Base-by-base conservation (phyloP, 1,139 yeast species). In the Magnusiomyces clavatus region DNA sequence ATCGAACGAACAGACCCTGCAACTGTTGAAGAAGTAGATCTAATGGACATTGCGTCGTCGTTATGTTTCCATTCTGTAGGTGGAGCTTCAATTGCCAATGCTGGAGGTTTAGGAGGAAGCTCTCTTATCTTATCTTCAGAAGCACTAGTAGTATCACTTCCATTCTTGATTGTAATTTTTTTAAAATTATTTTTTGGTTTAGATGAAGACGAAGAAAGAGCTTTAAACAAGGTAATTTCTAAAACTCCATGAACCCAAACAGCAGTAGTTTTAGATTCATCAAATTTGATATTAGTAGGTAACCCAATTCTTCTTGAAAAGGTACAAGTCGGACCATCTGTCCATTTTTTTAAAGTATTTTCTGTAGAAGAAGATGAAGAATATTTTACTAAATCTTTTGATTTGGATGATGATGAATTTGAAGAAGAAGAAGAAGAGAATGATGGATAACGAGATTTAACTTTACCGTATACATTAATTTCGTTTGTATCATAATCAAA, bases 401-500 rank as follows among this genome's bases (percentile, higher is more conserved):
- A 14, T 11, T n/a, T 14, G 8, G 31, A 24, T 16, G 8, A 3
- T 4, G 16, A 13, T 37, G 5, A 6, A 39, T 19, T 10, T 4
- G 19, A n/a, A 20, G 16, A 10, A 10, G 42, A 39, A 10, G 16
- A 10, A 10, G 42, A 10, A n/a, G 40, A 37, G 6, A n/a, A n/a
- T 6, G 40, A 37, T 3, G 38, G 38, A 14, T 12, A 31, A 16
- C 20, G 14, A 6, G 46, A 24, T n/a, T 24, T 19, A 6, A 43
- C 13, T 12, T n/a, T 43, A 2, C 38, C 46, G 11, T 35, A 43
- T 12, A 43, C 8, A 6, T 16, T 14, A 10, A 43, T 16, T n/a
- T 43, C 38, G 37, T 43, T 43, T 2, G 37, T n/a, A 6, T 43
- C 38, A 19, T 43, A 43, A n/a, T 43, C 46, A 14, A 43, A 43